These are phyloP conservation scores for Rhodotorula toruloides DNA, from an alignment of 768 basidiomycete genomes.

Conservation along the genomic window DNA sequence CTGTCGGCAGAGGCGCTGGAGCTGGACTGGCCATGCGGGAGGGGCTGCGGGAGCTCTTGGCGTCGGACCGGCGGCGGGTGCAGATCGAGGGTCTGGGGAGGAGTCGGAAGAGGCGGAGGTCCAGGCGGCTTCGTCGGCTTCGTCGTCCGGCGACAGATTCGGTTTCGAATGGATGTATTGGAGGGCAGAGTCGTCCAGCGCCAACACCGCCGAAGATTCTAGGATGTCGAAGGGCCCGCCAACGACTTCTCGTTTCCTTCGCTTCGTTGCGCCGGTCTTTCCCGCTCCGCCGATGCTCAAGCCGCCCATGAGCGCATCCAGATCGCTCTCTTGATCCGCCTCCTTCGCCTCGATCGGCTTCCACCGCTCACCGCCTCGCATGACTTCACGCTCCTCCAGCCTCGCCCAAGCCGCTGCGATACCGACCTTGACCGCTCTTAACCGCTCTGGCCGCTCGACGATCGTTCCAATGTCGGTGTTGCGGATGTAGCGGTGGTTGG, in stretches of 20 bases:
- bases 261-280: background rate
- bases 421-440: conserved; percentile 76
- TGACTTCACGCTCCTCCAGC: conserved; percentile 48
- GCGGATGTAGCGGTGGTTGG: conserved; percentile 55
- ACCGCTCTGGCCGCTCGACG: conserved; percentile 84
- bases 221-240: conserved; percentile 40
- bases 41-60: conserved; percentile 62
- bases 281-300: background rate
- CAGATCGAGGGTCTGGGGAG: no score
- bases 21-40: conserved; percentile 25
- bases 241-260: background rate
- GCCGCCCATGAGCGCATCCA: conserved; percentile 9
- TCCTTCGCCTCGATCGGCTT: conserved; percentile 51
- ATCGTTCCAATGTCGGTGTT: conserved; percentile 65
- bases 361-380: conserved; percentile 53
- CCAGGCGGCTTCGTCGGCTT: background rate
- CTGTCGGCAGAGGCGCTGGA: conserved; percentile 7
- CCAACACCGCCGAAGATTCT: conserved; percentile 8
- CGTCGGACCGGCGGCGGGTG: conserved; percentile 47
- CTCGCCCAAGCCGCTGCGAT: conserved; percentile 72
- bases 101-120: background rate
- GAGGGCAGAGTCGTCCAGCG: conserved; percentile 34
- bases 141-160: conserved; percentile 17
- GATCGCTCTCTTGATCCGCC: conserved; percentile 2
- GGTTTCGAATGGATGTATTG: conserved; percentile 29